These are phyloP conservation scores for Clarireedia hainanense DNA, from an alignment of 2,329 filamentous ascomycete species.

Conservation along the genomic window DNA sequence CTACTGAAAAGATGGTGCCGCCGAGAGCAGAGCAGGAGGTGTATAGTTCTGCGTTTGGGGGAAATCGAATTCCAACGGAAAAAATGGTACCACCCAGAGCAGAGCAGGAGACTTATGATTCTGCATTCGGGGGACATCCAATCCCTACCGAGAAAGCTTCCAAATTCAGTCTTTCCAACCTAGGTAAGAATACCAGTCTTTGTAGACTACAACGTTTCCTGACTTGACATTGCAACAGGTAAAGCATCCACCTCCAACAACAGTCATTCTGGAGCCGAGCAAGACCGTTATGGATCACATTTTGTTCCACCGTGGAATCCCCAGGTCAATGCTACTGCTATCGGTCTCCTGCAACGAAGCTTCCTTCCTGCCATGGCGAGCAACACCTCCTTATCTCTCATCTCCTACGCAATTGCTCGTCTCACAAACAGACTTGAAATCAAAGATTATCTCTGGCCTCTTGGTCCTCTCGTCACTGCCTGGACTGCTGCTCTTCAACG, in stretches of 20 bases:
- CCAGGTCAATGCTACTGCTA: slow-evolving; percentile 2
- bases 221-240: background rate
- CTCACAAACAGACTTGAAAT: slow-evolving; percentile 10
- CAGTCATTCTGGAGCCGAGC: background rate
- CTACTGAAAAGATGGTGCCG: background rate
- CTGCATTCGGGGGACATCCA: slow-evolving; percentile 2
- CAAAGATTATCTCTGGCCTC: slow-evolving; percentile 12
- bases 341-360: slow-evolving; percentile 10
- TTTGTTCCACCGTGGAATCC: slow-evolving; percentile 6
- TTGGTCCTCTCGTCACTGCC: slow-evolving; percentile 9
- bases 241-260: slow-evolving; percentile 2
- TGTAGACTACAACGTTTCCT: background rate
- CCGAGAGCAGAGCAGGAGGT: background rate
- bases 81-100: background rate
- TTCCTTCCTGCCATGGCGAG: slow-evolving; percentile 11
- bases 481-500: slow-evolving; percentile 10
- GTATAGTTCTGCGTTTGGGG: background rate
- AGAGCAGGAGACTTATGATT: slow-evolving; percentile 7
- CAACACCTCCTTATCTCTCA: slow-evolving; percentile 9
- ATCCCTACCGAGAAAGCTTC: background rate
- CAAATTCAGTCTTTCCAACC: background rate
- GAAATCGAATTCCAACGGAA: background rate
- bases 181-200: background rate
- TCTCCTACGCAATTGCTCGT: slow-evolving; percentile 8
- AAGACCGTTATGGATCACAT: background rate